Evolutionary conservation across 2,329 filamentous ascomycete genomes (phyloP), one percentile per base, ranked within the genome.

Genomic region (Coleophoma eucalyptorum): DNA sequence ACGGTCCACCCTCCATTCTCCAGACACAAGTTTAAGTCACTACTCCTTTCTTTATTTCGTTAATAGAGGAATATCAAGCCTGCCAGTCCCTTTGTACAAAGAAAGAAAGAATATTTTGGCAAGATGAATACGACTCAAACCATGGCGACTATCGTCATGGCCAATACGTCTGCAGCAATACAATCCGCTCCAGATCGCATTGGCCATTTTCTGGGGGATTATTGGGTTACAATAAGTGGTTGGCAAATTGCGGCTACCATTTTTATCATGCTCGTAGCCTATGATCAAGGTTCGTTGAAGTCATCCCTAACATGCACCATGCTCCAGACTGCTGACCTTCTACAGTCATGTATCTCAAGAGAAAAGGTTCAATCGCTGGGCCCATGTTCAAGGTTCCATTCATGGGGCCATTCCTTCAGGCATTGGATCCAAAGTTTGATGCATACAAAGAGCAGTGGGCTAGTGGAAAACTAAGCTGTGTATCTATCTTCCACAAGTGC

Each of bases 401-500:
- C 59, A 84, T 90, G 67, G 89, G 89, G 1, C 88, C 89, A 0
- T 92, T 92, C 66, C 70, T 92, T 20, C 79, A 90, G 62, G 87
- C 86, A 3, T 76, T 92, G 31, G 78, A 89, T 59, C 89, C 89
- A 6, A 83, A 85, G 56, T 92, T 92, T 66, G 78, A 80, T 19
- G 74, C 79, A 43, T 93, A 92, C 69, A 78, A 89, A 61, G 79
- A 76, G 12, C 90, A 93, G 73, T 92, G 88, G 88, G 77, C 81
- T 13, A 90, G 86, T 52, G 89, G 85, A n/a, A 80, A 84, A 18
- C 74, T 92, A 51, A 91, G 87, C 67, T 93, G 89, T 61, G 87
- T 93, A 16, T 91, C 87, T 1, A 84, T 93, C 56, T 92, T 93
- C 67, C 89, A 93, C 77, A 92, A 92, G 86, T 90, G 77, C 35